Evolutionary conservation across 2,329 filamentous ascomycete species (phyloP), one percentile per base, ranked within the genome.

Genomic region (Neonectria neomacrospora): DNA sequence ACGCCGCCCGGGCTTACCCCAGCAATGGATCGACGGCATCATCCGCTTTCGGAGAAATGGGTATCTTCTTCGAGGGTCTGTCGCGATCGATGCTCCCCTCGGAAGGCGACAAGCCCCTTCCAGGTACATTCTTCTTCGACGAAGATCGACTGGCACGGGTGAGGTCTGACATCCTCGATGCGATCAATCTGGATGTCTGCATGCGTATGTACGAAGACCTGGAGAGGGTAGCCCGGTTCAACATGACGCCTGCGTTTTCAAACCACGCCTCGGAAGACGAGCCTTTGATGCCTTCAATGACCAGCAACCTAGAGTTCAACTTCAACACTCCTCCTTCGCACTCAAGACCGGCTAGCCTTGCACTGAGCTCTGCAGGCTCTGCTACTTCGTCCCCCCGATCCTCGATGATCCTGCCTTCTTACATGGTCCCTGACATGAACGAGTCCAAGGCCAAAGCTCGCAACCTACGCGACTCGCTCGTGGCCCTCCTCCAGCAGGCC

Each of bases 71-170:
- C 67, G 83, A 88, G 67, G 87, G 82, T 7, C 75, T 90, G 2
- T 80, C 84, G 7, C 81, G 82, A 51, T 79, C 89, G 28, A 78
- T 88, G 30, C 77, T 88, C 23, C 87, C 87, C 3, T 88, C 84
- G 1, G 81, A 80, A 32, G 76, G 79, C 1, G 79, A 81, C 28
- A 79, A 80, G 67, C 73, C 74, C 4, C 76, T 88, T 2, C 88
- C 87, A 0, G 85, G 85, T 48, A 90, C 88, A 0, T 90, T 90
- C 68, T 77, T 88, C 47, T 90, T 90, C 58, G 88, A 90, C 67
- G 87, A 90, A 71, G 88, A 90, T 73, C 85, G 88, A 30, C 79
- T 90, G 45, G 71, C 84, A 54, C 89, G 89, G 71, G 80, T 90
- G 37, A 83, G 87, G 18, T 82, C 84, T 7, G 88, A 90, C 72